Percentiles rank a stretch among this genome's conserved stretches.
Conservation (phyloP, 2,329 filamentous ascomycete genomes). For the Alternaria novae-zelandiae region DNA sequence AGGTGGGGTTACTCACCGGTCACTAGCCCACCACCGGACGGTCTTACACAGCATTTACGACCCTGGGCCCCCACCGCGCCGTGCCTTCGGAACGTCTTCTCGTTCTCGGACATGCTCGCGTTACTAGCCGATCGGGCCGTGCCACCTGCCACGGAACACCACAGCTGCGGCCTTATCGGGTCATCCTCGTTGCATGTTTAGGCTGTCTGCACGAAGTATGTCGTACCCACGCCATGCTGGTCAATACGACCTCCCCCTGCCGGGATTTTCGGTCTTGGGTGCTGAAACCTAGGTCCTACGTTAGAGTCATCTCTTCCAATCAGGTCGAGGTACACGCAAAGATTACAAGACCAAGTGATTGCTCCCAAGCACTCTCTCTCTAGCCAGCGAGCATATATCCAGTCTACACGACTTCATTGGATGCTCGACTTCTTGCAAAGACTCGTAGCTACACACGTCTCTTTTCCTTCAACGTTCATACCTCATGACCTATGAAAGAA, state of each 20-base stretch:
- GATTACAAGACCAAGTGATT: background rate
- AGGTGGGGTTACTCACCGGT: background rate
- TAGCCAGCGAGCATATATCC: background rate
- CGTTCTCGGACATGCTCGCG: background rate
- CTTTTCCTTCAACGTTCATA: background rate
- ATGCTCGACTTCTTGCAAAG: background rate
- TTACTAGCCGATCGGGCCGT: background rate
- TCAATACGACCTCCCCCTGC: background rate
- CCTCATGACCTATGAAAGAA: background rate
- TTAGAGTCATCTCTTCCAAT: background rate
- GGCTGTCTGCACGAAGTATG: background rate
- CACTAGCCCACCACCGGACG: background rate
- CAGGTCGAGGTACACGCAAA: background rate
- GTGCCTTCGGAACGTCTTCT: background rate
- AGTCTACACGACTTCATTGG: background rate
- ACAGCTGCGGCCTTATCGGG: background rate
- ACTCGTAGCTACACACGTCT: background rate
- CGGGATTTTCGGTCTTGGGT: background rate
- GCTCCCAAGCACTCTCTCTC: background rate
- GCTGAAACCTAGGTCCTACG: background rate
- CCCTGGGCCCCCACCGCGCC: background rate
- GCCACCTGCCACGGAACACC: background rate
- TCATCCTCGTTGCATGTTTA: background rate
- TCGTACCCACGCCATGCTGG: background rate
- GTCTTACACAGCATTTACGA: background rate